Base-by-base conservation (phyloP, 805 yeast species). In the Maudiozyma bulderi region DNA sequence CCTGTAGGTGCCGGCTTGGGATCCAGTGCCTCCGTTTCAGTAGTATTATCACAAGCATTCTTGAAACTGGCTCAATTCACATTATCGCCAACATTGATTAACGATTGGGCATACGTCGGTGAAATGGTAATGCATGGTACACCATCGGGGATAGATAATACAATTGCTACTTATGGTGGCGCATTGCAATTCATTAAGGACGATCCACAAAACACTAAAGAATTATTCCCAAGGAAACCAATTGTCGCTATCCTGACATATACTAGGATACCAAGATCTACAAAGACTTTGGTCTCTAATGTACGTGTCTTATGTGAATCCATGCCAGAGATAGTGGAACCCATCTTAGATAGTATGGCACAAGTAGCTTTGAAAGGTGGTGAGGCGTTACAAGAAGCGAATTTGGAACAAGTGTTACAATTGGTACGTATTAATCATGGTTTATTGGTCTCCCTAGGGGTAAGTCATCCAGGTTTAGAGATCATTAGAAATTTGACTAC, bases 1-100 rank as follows among this genome's bases (percentile, higher is more conserved):
- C 99, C 99, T 0, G 84, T 91, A 45, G 97, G 99, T 39, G 97
- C 99, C 0, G 99, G 99, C 0, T 73, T 93, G 44, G 99, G 99
- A 0, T 86, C 96, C 1, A 86, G 95, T 43, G 98, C 98, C 0
- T 81, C 96, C 2, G 77, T 87, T 14, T 79, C 95, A 1, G 98
- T 93, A 3, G 82, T 93, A 59, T 62, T 93, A 37, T 77, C 95
- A 0, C 71, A 91, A 13, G 95, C 93, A 0, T 71, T 91, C 61
- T 69, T 82, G 3, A 62, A 68, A 15, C 56, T 70, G 1, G 20
- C 8, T 13, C 7, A 9, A 8, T 14, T 3, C 1, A 6, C 20
- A 9, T 8, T 31, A 9, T 32, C n/a, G 5, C 73, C 81, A 29
- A 66, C 71, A n/a, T 76, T 81, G 53, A 81, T 93, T 52, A 91